Evolutionary conservation across 2,329 filamentous ascomycete genomes (phyloP).

Genomic region (Tolypocladium guangdongense): DNA sequence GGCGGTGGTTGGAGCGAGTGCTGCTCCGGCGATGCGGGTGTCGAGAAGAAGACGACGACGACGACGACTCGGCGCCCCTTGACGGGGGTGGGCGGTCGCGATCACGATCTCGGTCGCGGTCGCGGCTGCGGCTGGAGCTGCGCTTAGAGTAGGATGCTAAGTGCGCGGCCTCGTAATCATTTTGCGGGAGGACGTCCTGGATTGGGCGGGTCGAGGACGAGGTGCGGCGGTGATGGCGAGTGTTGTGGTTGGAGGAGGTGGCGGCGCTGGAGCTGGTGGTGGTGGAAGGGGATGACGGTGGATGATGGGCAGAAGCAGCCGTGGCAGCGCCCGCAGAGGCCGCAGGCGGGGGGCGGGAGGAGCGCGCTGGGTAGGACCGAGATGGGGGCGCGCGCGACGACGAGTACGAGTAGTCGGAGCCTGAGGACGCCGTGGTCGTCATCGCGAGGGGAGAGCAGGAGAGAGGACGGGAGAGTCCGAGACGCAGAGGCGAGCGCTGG

Average conservation of each 20-base stretch:
- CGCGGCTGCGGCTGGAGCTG: slow-evolving; percentile 53
- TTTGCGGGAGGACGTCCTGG: slow-evolving; percentile 38
- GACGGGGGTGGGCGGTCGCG: slow-evolving; percentile 23
- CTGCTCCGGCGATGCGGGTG: slow-evolving; percentile 37
- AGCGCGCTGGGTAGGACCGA: slow-evolving; percentile 24
- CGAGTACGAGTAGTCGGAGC: slow-evolving; percentile 11
- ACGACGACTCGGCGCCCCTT: slow-evolving; percentile 42
- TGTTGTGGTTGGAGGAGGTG: slow-evolving; percentile 14
- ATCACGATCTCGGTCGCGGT: slow-evolving; percentile 1
- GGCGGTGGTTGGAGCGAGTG: slow-evolving; percentile 32
- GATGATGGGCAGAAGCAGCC: slow-evolving; percentile 4
- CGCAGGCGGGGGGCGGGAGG: slow-evolving; percentile 16
- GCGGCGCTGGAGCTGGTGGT: slow-evolving; percentile 12
- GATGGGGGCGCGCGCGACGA: slow-evolving; percentile 17
- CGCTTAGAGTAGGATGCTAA: slow-evolving; percentile 49
- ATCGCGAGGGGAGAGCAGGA: slow-evolving; percentile 5
- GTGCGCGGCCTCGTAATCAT: slow-evolving; percentile 65
- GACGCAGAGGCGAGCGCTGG: neutral
- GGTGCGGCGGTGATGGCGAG: slow-evolving; percentile 26
- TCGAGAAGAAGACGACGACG: slow-evolving; percentile 21
- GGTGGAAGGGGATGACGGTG: slow-evolving; percentile 7
- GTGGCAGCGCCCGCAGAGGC: slow-evolving; percentile 9
- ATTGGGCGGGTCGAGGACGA: slow-evolving; percentile 31
- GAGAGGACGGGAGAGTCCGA: no score
- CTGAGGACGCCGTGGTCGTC: slow-evolving; percentile 18